Evolutionary conservation across 164 flowering plant species (phyloP), one percentile per base, ranked within the genome.

Genomic region (Chloranthus sessilifolius): DNA sequence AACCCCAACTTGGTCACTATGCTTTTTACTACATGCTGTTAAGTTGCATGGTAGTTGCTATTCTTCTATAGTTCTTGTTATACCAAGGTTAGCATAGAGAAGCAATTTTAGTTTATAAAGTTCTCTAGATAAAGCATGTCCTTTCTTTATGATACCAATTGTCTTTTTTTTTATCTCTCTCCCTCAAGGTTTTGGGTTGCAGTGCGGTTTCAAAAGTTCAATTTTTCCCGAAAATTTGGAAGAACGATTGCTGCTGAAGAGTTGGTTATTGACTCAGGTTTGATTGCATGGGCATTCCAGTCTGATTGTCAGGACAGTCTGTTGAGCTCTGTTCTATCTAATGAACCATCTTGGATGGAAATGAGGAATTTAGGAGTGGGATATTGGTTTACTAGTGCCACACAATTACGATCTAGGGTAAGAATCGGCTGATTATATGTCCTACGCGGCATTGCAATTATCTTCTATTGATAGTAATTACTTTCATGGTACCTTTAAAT

Each of bases 231-330:
- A 65, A 81, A 70, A 56, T 73, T 56, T 77, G 80, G 80, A 49
- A 70, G 69, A 67, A 7, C 52, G 48, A 70, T 83, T 41, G 45
- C 70, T 31, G 37, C 41, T 7, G 76, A 71, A 29, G 92, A 89
- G 64, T 62, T 81, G 72, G 70, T 56, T 52, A 66, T 79, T 67
- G 77, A 78, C 60, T 79, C 96, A 24, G 56, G 59, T 33, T 50
- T 69, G 55, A 77, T 87, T 63, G 84, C 62, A 21, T 94, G 96
- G 97, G 99, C 96, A 41, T 83, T 79, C 59, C 97, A 89, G 57
- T 94, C 99, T 58, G 99, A 89, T 56, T 84, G 92, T 61, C 97
- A 84, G 57, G 92, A 79, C 46, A 79, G 58, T 60, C 68, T 94
- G 61, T 70, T 77, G 49, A 64, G 47, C 63, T 70, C 81, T 60